Evolutionary conservation across 179 eudicot species (phyloP), one percentile per base, ranked within the genome.

Genomic region (Actinidia polygama): DNA sequence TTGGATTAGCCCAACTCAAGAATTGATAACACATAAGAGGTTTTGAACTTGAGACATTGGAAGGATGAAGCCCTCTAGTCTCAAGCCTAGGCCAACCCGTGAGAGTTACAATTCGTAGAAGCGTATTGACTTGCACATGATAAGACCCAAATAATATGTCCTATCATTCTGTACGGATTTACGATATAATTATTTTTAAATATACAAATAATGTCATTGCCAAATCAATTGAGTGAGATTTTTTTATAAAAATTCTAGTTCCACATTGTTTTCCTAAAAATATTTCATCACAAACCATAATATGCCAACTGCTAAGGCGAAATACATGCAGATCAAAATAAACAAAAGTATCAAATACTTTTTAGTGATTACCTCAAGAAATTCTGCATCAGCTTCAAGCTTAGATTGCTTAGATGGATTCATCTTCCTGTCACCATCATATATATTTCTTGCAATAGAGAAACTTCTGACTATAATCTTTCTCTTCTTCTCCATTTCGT

Each of bases 371-470:
- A 90, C 93, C 91, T 90, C 88, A 9, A 94, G 92, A 81, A 92
- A 95, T 23, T 95, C 92, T 0, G 94, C 91, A 55, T 95, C 95
- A 7, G 83, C 88, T 78, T 89, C 85, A 50, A 92, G 93, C 59
- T 91, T 90, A 9, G 87, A 86, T 79, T 89, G 85, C 73, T 87
- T 89, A 3, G 84, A 73, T 0, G 84, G 86, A 36, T 84, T 73
- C n/a, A 71, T 61, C 10, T 74, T 86, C 24, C 72, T 84, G 36
- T 91, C 91, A 3, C 73, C 83, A 18, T 66, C 76, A 79, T 92
- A 93, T 55, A 93, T 10, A 78, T 93, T 89, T 74, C 90, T 89
- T 3, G 98, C 97, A 23, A 96, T 83, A 21, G 98, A 94, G 79
- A 93, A 96, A 79, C 97, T 94, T 73, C 87, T 83, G 1, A 92